A percentile compares a stretch with the other conserved stretches of the same genome.
These are phyloP conservation scores for Macrophomina phaseolina DNA, from an alignment of 2,329 filamentous ascomycete genomes.

Conservation along the genomic window DNA sequence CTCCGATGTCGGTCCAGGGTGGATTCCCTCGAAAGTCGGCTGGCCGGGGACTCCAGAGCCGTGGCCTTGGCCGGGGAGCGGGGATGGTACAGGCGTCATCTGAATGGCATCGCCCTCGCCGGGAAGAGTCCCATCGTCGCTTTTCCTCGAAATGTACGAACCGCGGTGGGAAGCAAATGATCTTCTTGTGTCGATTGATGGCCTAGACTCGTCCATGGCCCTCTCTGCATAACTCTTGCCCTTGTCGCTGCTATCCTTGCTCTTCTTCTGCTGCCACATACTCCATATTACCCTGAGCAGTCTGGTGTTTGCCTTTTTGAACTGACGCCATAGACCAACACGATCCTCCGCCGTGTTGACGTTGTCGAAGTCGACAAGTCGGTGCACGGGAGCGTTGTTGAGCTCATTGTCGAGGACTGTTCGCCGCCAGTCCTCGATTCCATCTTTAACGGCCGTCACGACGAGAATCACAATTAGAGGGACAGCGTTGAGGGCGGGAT, in stretches of 20 bases:
- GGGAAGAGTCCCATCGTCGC: conserved; percentile 33
- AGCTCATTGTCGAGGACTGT: conserved; percentile 90
- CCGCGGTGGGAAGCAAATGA: conserved; percentile 62
- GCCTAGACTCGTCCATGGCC: conserved; percentile 61
- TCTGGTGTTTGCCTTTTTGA: conserved; percentile 86
- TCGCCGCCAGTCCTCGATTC: conserved; percentile 91
- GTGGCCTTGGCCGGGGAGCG: conserved; percentile 62
- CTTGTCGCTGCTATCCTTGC: conserved; percentile 44
- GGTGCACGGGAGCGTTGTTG: conserved; percentile 94
- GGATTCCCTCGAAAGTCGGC: conserved; percentile 31
- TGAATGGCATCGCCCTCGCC: conserved; percentile 73
- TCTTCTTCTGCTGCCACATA: conserved; percentile 50
- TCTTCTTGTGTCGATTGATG: conserved; percentile 70
- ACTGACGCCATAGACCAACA: conserved; percentile 80
- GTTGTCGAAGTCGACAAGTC: conserved; percentile 86
- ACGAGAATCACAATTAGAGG: conserved; percentile 91
- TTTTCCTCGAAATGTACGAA: conserved; percentile 58
- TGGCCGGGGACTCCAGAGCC: conserved; percentile 34
- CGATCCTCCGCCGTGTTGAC: conserved; percentile 91
- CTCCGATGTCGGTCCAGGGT: conserved; percentile 37
- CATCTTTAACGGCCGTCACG: conserved; percentile 92
- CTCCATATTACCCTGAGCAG: conserved; percentile 63
- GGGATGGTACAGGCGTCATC: conserved; percentile 94
- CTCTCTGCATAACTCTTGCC: conserved; percentile 58
- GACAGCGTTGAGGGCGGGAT: conserved; percentile 87